A percentile compares a stretch with the other conserved stretches of the same genome.
These are phyloP conservation scores for Diplosphaera chodatii DNA, from an alignment of 139 green algal genomes.

Conservation along the genomic window DNA sequence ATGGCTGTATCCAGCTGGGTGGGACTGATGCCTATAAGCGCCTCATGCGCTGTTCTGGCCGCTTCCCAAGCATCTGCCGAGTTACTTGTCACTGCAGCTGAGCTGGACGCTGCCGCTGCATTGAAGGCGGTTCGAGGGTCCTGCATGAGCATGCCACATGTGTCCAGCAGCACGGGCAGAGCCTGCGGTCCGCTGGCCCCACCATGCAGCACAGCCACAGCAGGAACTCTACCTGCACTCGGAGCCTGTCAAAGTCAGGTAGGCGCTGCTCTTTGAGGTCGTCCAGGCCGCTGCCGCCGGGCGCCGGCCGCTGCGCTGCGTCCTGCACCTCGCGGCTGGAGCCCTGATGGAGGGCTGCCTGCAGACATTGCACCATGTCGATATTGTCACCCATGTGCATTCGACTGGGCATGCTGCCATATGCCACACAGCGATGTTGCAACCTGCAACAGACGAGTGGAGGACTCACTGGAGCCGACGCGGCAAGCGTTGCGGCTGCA, in stretches of 20 bases:
- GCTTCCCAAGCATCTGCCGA: not conserved
- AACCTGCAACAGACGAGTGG: too few species aligned
- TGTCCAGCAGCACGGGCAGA: too few species aligned
- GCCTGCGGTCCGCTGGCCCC: too few species aligned
- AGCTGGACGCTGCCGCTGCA: too few species aligned
- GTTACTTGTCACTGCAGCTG: not conserved
- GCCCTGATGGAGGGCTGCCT: not conserved
- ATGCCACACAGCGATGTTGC: too few species aligned
- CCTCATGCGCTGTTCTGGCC: not conserved
- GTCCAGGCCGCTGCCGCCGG: conserved; percentile 8
- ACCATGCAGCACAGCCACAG: too few species aligned
- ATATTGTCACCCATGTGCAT: too few species aligned
- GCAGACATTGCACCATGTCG: not conserved
- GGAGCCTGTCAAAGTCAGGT: conserved; percentile 4
- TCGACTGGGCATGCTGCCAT: too few species aligned
- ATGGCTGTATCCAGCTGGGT: not conserved
- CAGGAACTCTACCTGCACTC: conserved; percentile 6
- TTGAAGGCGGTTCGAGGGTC: not conserved
- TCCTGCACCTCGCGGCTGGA: not conserved
- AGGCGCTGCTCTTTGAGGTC: not conserved
- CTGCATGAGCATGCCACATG: not conserved
- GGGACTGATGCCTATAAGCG: not conserved
- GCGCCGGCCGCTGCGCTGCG: not conserved
- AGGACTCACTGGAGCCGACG: not conserved
- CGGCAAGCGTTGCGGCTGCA: not conserved